These are phyloP conservation scores for Intubia oerlemansii DNA, from an alignment of 2,329 filamentous ascomycete genomes.

Conservation along the genomic window DNA sequence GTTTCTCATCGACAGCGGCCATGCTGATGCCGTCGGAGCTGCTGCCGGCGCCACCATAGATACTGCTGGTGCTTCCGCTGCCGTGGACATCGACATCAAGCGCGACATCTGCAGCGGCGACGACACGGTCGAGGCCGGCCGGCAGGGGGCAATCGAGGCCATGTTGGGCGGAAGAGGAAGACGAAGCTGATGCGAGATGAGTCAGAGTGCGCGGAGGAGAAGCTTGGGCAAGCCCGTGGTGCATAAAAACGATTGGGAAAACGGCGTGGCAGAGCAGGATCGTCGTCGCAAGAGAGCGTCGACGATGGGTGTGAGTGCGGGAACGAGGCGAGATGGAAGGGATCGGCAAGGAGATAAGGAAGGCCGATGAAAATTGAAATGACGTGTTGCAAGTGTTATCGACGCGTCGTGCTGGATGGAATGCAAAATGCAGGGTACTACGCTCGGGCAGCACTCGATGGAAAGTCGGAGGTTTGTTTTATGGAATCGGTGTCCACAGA, in stretches of 20 bases:
- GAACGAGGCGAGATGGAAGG: no score
- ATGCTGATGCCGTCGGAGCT: slow-evolving; percentile 9
- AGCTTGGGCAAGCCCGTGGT: slow-evolving; percentile 30
- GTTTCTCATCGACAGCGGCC: slow-evolving; percentile 20
- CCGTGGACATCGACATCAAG: neutral
- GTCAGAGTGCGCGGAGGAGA: slow-evolving; percentile 16
- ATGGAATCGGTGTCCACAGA: no score
- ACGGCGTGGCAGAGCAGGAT: neutral
- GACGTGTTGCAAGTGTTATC: no score
- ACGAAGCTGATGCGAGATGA: no score
- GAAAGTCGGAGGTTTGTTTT: no score
- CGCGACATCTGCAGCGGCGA: neutral
- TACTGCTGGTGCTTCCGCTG: slow-evolving; percentile 9
- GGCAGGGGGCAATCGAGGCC: slow-evolving; percentile 27
- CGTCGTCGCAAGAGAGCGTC: slow-evolving; percentile 6
- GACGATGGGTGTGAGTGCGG: no score
- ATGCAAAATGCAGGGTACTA: no score
- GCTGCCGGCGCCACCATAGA: no score
- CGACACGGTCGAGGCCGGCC: slow-evolving; percentile 11
- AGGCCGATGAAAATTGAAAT: no score
- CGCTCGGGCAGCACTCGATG: no score
- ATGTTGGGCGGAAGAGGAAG: slow-evolving; percentile 27
- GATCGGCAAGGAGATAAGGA: no score
- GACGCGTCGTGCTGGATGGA: no score
- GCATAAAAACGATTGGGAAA: slow-evolving; percentile 32